Conservation (phyloP, 768 basidiomycete species). For the Pleurotus giganteus region DNA sequence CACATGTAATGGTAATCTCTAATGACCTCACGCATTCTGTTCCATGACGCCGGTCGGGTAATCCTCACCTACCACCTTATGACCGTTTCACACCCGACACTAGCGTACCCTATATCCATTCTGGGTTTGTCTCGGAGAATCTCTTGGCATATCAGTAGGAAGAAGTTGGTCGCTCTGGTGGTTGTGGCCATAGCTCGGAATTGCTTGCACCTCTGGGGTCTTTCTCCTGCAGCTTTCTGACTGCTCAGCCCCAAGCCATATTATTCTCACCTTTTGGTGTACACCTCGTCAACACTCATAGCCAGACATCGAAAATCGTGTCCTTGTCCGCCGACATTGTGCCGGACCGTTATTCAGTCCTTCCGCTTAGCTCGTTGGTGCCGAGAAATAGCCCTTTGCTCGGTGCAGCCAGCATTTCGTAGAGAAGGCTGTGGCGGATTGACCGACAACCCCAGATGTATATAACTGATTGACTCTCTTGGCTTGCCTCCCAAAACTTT, state of each 20-base stretch:
- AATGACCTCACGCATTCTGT: background rate
- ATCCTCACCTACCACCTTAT: background rate
- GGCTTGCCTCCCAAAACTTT: background rate
- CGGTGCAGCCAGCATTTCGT: background rate
- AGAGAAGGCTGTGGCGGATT: background rate
- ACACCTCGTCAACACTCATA: too few relatives aligned
- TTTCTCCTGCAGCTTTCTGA: too few relatives aligned
- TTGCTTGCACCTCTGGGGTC: too few relatives aligned
- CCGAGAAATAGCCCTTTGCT: conserved; percentile 11
- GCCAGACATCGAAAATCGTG: background rate
- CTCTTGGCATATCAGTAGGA: background rate
- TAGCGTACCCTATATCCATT: background rate
- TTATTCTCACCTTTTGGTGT: too few relatives aligned
- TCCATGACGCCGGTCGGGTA: background rate
- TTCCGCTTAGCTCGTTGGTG: background rate
- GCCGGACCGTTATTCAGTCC: background rate
- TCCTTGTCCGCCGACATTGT: background rate
- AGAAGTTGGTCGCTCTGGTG: too few relatives aligned
- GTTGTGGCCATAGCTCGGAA: too few relatives aligned
- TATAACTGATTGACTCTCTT: background rate
- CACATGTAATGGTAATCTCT: conserved; percentile 3
- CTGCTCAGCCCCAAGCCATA: too few relatives aligned
- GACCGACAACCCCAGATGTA: background rate
- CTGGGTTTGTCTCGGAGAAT: conserved; percentile 5
- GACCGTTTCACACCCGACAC: background rate